Percentiles rank a stretch among this genome's conserved stretches.
phyloP scores from a whole-genome alignment of 1,284 basidiomycete genomes.

The Melampsora larici-populina region DNA sequence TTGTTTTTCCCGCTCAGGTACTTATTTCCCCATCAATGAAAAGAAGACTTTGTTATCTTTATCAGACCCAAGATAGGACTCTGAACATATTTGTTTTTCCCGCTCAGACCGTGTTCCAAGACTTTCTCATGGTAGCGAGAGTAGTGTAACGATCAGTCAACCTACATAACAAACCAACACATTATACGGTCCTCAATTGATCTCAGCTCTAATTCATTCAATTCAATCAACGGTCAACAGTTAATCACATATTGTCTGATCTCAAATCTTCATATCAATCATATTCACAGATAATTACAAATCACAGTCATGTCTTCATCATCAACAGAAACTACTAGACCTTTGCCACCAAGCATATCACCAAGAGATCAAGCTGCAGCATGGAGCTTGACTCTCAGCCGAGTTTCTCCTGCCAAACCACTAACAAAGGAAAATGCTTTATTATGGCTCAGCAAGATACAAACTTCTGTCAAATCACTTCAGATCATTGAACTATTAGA shows the following conservation, averaged over 20 bases:
- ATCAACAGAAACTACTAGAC: background rate
- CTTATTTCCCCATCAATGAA: too few relatives aligned
- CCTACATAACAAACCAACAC: background rate
- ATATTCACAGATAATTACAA: background rate
- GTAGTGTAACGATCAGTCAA: background rate
- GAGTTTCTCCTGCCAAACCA: background rate
- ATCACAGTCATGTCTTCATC: background rate
- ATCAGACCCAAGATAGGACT: too few relatives aligned
- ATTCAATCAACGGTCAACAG: background rate
- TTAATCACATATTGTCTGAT: too few relatives aligned
- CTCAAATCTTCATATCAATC: background rate
- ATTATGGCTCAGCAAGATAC: background rate
- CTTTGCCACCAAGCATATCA: background rate
- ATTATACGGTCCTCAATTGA: background rate
- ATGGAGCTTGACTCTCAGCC: background rate
- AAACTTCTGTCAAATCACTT: background rate
- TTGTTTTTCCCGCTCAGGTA: too few relatives aligned
- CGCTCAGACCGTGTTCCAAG: too few relatives aligned
- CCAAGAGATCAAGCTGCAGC: background rate
- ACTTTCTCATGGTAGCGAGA: conserved; percentile 7
- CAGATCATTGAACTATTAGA: background rate
- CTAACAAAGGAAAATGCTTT: background rate
- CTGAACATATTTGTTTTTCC: too few relatives aligned
- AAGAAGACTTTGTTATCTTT: too few relatives aligned
- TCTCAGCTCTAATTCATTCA: too few relatives aligned